Base-by-base conservation (phyloP, 352 stramenopile species). In the Phytophthora europaea region DNA sequence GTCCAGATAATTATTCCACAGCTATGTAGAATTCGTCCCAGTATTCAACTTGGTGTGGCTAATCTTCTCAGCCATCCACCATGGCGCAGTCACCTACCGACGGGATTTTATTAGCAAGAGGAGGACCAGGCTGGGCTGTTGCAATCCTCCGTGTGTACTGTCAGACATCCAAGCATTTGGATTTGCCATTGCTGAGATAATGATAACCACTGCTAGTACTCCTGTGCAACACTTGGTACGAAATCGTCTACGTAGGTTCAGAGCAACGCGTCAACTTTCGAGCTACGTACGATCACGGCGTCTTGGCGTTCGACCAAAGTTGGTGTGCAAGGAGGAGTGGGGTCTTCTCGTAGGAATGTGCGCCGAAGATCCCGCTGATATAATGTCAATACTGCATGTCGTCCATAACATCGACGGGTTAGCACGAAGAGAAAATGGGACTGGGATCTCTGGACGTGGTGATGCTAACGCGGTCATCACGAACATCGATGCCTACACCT, bases 331-430 rank as follows among this genome's bases (percentile, higher is more conserved):
- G 13, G 26, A 38, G 2, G 22, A 34, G 12, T 58, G 51, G 51
- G 6, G 23, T 23, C 52, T 58, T n/a, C 26, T 58, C 22, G 52
- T 58, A 1, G 28, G 52, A 20, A 58, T 58, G 52, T 58, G 52
- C 4, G 28, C 16, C 4, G 7, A 22, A 13, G 51, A 38, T 20
- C 23, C 26, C 15, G 23, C 20, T 20, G 22, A 12, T 4, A 33
- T 23, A 23, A 40, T 38, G 15, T 8, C 51, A 38, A 40, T 58
- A 3, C 4, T 28, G 22, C 22, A 33, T 5, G 26, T 58, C 12
- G 26, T 58, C 15, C 12, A 58, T 10, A 34, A 22, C 5, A n/a
- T 58, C 16, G 16, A 12, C 4, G 26, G 8, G 9, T 20, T 58
- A 12, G 26, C 26, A 26, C 20, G 22, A 7, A 55, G 36, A 15